Percentiles rank a stretch among this genome's conserved stretches.
Conservation (phyloP, 225 moss, liverwort and hornwort genomes). For the Polytrichum commune region DNA sequence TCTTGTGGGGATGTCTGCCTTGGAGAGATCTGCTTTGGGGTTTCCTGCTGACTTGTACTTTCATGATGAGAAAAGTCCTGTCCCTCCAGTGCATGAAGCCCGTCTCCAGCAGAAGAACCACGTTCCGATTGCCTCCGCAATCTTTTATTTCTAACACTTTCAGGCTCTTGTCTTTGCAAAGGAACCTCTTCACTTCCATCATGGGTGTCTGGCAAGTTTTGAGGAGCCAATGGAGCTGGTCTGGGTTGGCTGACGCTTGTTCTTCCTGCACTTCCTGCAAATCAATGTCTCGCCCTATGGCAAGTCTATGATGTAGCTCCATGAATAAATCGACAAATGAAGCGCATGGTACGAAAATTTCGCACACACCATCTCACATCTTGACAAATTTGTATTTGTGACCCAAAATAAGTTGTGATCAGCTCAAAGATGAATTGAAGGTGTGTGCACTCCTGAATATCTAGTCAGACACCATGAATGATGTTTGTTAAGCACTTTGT, state of each 20-base stretch:
- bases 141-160: conserved; percentile 39
- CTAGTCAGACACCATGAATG: not conserved
- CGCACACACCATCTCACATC: too few species aligned
- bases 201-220: conserved; percentile 27
- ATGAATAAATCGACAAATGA: too few species aligned
- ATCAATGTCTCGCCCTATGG: not conserved
- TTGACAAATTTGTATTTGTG: not conserved
- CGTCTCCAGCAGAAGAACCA: conserved; percentile 31
- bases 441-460: not conserved
- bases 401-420: not conserved
- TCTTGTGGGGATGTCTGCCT: conserved; percentile 20
- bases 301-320: too few species aligned
- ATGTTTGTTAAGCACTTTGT: too few species aligned
- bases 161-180: conserved; percentile 33
- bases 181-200: conserved; percentile 60
- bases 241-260: conserved; percentile 38
- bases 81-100: conserved; percentile 32
- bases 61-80: conserved; percentile 24
- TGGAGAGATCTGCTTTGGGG: conserved; percentile 16
- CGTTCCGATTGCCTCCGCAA: conserved; percentile 34
- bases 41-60: conserved; percentile 32
- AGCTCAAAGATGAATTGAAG: not conserved
- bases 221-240: conserved; percentile 29
- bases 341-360: not conserved
- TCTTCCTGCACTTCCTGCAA: conserved; percentile 51